A percentile compares a stretch with the other conserved stretches of the same genome.
phyloP scores from a whole-genome alignment of 2,329 filamentous ascomycete species.

The Torrubiella hemipterigena region DNA sequence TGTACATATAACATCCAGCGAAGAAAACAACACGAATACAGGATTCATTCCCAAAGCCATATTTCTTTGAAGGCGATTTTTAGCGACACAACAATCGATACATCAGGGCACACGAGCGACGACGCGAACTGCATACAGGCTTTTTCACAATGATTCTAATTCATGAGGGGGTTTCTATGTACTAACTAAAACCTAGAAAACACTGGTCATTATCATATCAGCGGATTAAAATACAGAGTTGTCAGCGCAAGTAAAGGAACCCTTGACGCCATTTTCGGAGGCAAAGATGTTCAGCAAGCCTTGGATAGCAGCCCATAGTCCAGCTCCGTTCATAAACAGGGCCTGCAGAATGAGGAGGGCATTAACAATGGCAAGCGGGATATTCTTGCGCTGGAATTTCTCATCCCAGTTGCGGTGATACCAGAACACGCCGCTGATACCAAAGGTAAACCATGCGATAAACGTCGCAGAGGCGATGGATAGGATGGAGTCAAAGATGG shows the following conservation, averaged over 20 bases:
- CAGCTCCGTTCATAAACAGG: conserved; percentile 22
- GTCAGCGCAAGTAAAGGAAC: conserved; percentile 20
- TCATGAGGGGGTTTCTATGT: too few relatives aligned
- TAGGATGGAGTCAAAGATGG: conserved; percentile 24
- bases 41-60: background rate
- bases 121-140: too few relatives aligned
- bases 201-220: too few relatives aligned
- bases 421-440: conserved; percentile 22
- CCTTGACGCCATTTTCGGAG: conserved; percentile 14
- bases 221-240: conserved; percentile 18
- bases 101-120: too few relatives aligned
- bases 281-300: conserved; percentile 18
- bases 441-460: conserved; percentile 25
- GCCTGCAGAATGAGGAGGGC: conserved; percentile 17
- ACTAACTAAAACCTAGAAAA: too few relatives aligned
- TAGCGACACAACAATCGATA: background rate
- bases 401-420: conserved; percentile 22
- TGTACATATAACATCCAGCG: too few relatives aligned
- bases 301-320: conserved; percentile 20
- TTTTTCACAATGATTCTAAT: too few relatives aligned
- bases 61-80: background rate
- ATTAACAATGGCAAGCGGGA: conserved; percentile 15
- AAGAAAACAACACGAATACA: too few relatives aligned
- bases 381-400: conserved; percentile 17
- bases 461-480: conserved; percentile 22